These are phyloP conservation scores for Juglanconis juglandina DNA, from an alignment of 2,329 filamentous ascomycete genomes.

Conservation along the genomic window DNA sequence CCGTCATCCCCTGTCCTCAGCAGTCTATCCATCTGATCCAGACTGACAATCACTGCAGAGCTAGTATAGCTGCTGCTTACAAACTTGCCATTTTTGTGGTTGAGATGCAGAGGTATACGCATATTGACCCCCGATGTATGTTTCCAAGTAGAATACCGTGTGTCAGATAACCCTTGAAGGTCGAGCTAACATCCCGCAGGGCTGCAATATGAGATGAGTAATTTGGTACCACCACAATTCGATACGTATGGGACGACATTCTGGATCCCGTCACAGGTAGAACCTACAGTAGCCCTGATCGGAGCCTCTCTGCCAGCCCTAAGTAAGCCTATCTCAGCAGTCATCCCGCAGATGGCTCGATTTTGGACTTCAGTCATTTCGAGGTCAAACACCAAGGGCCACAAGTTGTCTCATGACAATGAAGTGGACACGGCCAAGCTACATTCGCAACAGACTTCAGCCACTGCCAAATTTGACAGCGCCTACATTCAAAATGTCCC, in stretches of 20 bases:
- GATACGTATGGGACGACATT: conserved; percentile 25
- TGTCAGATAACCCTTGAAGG: neutral
- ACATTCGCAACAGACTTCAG: too few relatives aligned
- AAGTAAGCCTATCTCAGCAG: neutral
- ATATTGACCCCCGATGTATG: conserved; percentile 22
- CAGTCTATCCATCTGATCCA: neutral
- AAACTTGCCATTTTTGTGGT: conserved; percentile 23
- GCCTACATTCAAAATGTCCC: too few relatives aligned
- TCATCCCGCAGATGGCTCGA: neutral
- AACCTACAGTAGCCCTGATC: conserved; percentile 25
- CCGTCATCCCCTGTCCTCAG: neutral
- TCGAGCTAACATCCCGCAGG: conserved; percentile 7
- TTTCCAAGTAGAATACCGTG: neutral
- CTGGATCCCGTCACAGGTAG: conserved; percentile 27
- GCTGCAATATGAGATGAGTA: conserved; percentile 21
- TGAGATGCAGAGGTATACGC: conserved; percentile 10
- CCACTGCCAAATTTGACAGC: too few relatives aligned
- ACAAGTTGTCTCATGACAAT: too few relatives aligned
- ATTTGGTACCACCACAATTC: conserved; percentile 24
- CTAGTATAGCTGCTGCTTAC: conserved; percentile 24
- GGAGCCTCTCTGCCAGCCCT: conserved; percentile 25
- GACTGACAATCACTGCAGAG: neutral
- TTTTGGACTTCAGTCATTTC: neutral
- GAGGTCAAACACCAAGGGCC: neutral
- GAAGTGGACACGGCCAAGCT: too few relatives aligned